These are phyloP conservation scores for Cladosporium austrohemisphaericum DNA, from an alignment of 2,329 filamentous ascomycete species.

Conservation along the genomic window DNA sequence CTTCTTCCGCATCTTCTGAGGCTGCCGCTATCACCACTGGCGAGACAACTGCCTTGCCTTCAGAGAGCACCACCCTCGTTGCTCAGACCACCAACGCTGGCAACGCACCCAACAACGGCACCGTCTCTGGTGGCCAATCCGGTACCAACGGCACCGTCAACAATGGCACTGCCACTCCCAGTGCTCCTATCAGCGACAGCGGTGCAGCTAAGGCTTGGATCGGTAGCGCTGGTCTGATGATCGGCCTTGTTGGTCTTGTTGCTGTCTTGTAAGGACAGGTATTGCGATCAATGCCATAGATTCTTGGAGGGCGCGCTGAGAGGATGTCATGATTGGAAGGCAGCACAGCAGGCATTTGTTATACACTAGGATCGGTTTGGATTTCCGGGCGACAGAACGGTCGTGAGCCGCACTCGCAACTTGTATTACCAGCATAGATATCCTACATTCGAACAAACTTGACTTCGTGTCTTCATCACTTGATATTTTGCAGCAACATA, in stretches of 20 bases:
- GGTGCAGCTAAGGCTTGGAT: slow-evolving; percentile 15
- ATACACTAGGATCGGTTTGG: too few relatives aligned
- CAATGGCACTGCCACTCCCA: slow-evolving; percentile 11
- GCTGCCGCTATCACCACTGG: slow-evolving; percentile 3
- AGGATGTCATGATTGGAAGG: too few relatives aligned
- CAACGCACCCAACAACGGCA: slow-evolving; percentile 13
- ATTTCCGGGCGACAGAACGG: too few relatives aligned
- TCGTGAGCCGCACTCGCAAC: too few relatives aligned
- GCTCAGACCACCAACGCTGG: slow-evolving; percentile 6
- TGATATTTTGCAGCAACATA: too few relatives aligned
- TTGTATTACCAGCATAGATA: too few relatives aligned
- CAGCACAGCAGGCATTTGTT: too few relatives aligned
- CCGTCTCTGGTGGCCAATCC: slow-evolving; percentile 3
- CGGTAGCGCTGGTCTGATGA: slow-evolving; percentile 15
- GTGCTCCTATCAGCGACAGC: slow-evolving; percentile 11
- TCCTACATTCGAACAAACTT: too few relatives aligned
- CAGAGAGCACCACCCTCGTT: slow-evolving; percentile 12
- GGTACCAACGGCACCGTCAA: slow-evolving; percentile 13
- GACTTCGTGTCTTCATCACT: too few relatives aligned
- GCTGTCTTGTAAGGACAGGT: slow-evolving; percentile 17
- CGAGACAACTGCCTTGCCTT: too few relatives aligned
- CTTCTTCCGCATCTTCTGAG: slow-evolving; percentile 10
- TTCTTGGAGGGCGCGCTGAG: too few relatives aligned
- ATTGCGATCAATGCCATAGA: too few relatives aligned
- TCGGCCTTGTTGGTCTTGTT: slow-evolving; percentile 18